A percentile compares a stretch with the other conserved stretches of the same genome.
phyloP scores from a whole-genome alignment of 306 rosid species.

The Prunus mume region DNA sequence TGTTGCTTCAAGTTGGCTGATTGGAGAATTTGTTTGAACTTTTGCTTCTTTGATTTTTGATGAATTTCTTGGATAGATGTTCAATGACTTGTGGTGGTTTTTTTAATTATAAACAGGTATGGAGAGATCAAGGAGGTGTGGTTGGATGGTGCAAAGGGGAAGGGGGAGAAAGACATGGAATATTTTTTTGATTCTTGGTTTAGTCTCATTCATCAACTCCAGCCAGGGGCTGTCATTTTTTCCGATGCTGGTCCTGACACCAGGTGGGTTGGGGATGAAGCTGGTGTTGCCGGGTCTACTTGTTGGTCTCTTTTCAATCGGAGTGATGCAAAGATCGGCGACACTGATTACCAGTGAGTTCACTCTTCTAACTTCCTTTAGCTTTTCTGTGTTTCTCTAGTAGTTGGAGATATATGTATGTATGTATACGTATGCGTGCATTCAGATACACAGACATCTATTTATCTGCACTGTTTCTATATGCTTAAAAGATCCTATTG shows the following conservation, averaged over 20 bases:
- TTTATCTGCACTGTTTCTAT: neutral
- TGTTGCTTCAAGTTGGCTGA: neutral
- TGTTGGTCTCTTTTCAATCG: constrained; percentile 84
- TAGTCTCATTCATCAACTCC: constrained; percentile 79
- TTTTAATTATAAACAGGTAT: constrained; percentile 44
- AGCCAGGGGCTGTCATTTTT: constrained; percentile 69
- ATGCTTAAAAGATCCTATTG: neutral
- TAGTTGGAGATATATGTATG: neutral
- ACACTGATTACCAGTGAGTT: constrained; percentile 51
- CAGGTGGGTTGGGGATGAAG: constrained; percentile 86
- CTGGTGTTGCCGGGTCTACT: constrained; percentile 64
- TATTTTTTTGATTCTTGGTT: constrained; percentile 74
- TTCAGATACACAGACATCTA: neutral
- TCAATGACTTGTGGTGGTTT: neutral
- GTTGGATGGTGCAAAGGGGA: constrained; percentile 89
- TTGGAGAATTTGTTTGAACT: neutral
- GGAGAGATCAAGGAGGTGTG: constrained; percentile 66
- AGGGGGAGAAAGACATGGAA: constrained; percentile 71
- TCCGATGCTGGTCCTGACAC: constrained; percentile 83
- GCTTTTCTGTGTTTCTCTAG: neutral
- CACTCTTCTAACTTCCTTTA: constrained; percentile 15
- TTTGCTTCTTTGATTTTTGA: neutral
- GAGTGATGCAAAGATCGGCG: constrained; percentile 47
- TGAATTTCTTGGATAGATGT: neutral
- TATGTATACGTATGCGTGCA: neutral